A percentile compares a stretch with the other conserved stretches of the same genome.
Conservation (phyloP, 306 rosid genomes). For the Hylodesmum podocarpum region DNA sequence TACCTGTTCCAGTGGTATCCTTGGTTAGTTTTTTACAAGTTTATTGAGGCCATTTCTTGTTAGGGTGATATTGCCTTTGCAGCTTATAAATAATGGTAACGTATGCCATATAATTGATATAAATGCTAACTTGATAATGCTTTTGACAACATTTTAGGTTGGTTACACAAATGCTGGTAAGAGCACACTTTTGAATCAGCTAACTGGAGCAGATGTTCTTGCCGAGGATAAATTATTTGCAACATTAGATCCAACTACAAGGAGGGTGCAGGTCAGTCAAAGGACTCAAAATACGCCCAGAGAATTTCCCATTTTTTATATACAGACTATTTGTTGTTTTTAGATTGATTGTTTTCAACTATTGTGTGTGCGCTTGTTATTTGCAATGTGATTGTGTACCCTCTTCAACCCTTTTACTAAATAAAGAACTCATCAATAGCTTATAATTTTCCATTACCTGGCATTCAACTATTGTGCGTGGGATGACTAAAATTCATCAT, state of each 20-base stretch:
- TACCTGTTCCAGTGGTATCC: conserved; percentile 93
- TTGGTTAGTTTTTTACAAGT: conserved; percentile 54
- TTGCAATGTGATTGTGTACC: conserved; percentile 14
- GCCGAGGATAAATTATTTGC: conserved; percentile 97
- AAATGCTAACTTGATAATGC: background rate
- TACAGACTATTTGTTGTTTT: background rate
- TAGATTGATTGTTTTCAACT: conserved; percentile 27
- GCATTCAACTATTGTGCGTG: too few species aligned
- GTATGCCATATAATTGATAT: background rate
- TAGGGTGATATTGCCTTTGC: conserved; percentile 17
- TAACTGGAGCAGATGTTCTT: conserved; percentile 94
- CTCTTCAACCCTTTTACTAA: conserved; percentile 11
- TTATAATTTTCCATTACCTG: background rate
- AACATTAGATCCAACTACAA: conserved; percentile 96
- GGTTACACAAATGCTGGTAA: conserved; percentile 99
- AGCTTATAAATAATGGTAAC: background rate
- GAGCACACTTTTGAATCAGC: conserved; percentile 90
- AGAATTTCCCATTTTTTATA: conserved; percentile 11
- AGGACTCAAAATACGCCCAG: conserved; percentile 28
- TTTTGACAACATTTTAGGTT: conserved; percentile 56
- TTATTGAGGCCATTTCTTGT: conserved; percentile 10
- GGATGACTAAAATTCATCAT: conserved; percentile 8
- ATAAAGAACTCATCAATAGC: conserved; percentile 14
- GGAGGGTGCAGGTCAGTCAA: conserved; percentile 91
- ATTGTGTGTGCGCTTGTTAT: background rate